phyloP scores from a whole-genome alignment of 2,329 filamentous ascomycete genomes.

The Calonectria leucothoes region DNA sequence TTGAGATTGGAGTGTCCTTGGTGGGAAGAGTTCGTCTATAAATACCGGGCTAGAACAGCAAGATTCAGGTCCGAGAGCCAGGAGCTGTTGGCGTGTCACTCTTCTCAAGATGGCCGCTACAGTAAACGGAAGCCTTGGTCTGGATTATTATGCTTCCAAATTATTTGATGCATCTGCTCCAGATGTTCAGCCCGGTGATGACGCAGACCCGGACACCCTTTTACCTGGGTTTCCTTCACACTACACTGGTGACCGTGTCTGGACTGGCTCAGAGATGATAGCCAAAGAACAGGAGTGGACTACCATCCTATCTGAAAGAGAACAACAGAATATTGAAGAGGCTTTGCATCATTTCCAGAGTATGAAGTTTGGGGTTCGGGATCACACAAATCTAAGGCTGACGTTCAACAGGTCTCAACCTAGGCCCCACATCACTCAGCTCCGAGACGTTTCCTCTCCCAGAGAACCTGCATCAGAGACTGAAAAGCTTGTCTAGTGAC shows the following conservation, averaged over 20 bases:
- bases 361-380: not conserved
- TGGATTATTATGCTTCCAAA: not conserved
- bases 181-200: not conserved
- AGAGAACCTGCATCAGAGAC: not conserved
- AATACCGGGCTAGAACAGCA: not conserved
- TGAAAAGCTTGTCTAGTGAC: not conserved
- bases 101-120: not conserved
- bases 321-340: not conserved
- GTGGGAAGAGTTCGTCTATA: not conserved
- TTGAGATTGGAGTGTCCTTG: not conserved
- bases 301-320: not conserved
- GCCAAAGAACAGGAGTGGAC: not conserved
- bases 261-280: not conserved
- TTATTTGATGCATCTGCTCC: not conserved
- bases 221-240: not conserved
- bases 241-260: not conserved
- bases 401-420: not conserved
- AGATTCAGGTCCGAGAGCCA: not conserved
- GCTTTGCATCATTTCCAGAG: not conserved
- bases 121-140: not conserved
- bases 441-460: not conserved
- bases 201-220: not conserved
- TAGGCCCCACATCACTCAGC: not conserved
- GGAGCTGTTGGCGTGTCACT: not conserved
- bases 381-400: not conserved